Conservation (phyloP, 2,329 filamentous ascomycete genomes). For the Phialocephala sp. region DNA sequence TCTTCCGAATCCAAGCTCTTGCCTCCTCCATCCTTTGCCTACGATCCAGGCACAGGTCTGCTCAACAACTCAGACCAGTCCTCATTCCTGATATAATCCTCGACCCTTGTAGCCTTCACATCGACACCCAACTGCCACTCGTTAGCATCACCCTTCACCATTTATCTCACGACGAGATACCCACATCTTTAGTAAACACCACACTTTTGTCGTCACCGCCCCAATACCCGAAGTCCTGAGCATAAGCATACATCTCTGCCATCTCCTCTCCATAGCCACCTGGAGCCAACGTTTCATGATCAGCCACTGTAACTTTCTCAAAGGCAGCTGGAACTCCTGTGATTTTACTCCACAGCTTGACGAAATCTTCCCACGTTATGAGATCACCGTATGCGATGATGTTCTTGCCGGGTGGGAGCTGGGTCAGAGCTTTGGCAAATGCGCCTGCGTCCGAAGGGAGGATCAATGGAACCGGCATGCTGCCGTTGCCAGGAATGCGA, state of each 20-base stretch:
- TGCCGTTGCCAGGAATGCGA: conserved; percentile 20
- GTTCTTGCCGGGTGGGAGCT: conserved; percentile 36
- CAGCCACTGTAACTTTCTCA: conserved; percentile 26
- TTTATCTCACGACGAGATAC: neutral
- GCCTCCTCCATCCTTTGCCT: neutral
- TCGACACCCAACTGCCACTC: conserved; percentile 24
- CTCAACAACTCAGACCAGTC: conserved; percentile 30
- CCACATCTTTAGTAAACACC: conserved; percentile 28
- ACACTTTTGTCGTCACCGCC: conserved; percentile 42
- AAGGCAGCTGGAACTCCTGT: conserved; percentile 25
- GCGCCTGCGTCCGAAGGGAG: conserved; percentile 39
- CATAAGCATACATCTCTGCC: conserved; percentile 42
- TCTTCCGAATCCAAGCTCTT: neutral
- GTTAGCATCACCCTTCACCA: neutral
- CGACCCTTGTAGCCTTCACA: conserved; percentile 21
- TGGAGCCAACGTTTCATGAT: conserved; percentile 38
- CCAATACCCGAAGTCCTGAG: conserved; percentile 45
- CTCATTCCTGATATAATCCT: conserved; percentile 31
- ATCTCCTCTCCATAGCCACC: conserved; percentile 38
- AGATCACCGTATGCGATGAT: conserved; percentile 27
- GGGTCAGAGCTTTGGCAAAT: conserved; percentile 41
- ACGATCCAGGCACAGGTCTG: conserved; percentile 16
- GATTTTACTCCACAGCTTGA: conserved; percentile 29
- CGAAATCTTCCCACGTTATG: conserved; percentile 30
- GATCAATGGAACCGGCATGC: conserved; percentile 34